phyloP scores from a whole-genome alignment of 257 asterid species.

The Penstemon eatonii region DNA sequence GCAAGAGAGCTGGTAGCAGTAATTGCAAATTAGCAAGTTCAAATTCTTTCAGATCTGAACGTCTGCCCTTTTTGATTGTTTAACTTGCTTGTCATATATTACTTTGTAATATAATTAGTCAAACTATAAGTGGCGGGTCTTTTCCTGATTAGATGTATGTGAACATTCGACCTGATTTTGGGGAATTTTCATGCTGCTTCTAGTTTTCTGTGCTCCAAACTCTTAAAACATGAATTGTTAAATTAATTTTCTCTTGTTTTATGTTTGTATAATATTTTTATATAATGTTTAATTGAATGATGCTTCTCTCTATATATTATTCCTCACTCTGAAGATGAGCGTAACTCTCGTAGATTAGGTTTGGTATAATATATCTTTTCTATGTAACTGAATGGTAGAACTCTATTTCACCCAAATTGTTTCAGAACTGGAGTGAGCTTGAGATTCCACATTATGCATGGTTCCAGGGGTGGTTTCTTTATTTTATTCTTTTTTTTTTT shows the following conservation, averaged over 20 bases:
- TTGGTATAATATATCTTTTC: conserved; percentile 14
- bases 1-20: not conserved
- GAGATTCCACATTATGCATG: conserved; percentile 16
- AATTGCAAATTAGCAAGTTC: conserved; percentile 5
- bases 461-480: conserved; percentile 1
- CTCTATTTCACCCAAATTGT: no score
- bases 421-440: not conserved
- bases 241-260: no score
- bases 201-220: not conserved
- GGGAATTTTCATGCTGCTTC: not conserved
- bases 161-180: conserved; percentile 11
- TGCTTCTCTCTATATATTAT: not conserved
- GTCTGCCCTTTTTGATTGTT: not conserved
- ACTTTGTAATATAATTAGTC: not conserved
- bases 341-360: not conserved
- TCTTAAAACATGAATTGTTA: not conserved
- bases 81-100: not conserved
- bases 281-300: no score
- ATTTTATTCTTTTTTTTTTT: not conserved
- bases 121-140: conserved; percentile 7
- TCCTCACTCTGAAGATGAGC: conserved; percentile 2
- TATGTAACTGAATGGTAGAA: conserved; percentile 1
- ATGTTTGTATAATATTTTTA: no score
- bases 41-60: not conserved
- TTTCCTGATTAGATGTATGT: conserved; percentile 4